These are phyloP conservation scores for Ophiostoma sp. DNA, from an alignment of 2,329 filamentous ascomycete species.

Conservation along the genomic window DNA sequence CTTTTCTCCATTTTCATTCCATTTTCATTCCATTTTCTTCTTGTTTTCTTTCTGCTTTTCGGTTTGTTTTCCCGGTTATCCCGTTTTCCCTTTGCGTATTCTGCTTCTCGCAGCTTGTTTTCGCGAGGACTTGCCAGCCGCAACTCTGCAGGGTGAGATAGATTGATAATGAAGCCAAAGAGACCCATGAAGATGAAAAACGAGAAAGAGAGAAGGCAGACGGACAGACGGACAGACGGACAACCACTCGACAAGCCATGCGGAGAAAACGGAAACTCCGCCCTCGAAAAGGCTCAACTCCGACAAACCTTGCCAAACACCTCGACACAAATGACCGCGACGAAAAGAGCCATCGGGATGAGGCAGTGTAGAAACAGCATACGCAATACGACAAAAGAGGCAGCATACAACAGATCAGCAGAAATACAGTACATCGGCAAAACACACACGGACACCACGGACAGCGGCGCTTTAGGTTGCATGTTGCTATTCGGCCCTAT, in stretches of 20 bases:
- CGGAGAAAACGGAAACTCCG: background rate
- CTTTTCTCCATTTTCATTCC: background rate
- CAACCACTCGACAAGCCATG: background rate
- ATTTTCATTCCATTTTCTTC: background rate
- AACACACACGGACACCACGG: background rate
- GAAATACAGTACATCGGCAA: background rate
- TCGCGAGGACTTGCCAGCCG: background rate
- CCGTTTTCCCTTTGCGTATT: background rate
- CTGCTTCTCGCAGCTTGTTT: background rate
- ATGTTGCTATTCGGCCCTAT: conserved; percentile 29
- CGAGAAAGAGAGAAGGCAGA: background rate
- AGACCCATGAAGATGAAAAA: background rate
- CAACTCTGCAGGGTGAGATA: background rate
- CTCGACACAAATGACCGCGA: background rate
- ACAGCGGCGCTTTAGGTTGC: conserved; percentile 23
- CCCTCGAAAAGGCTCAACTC: background rate
- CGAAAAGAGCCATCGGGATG: background rate
- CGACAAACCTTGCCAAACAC: background rate
- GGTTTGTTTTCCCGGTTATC: too few species aligned
- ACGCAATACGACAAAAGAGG: background rate
- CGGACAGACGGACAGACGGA: background rate
- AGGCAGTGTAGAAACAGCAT: background rate
- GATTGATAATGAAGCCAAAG: background rate
- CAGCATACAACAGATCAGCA: background rate
- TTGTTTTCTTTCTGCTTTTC: background rate